Percentiles rank a stretch among this genome's conserved stretches.
phyloP scores from a whole-genome alignment of 2,329 filamentous ascomycete species.

The Fusarium luffae region DNA sequence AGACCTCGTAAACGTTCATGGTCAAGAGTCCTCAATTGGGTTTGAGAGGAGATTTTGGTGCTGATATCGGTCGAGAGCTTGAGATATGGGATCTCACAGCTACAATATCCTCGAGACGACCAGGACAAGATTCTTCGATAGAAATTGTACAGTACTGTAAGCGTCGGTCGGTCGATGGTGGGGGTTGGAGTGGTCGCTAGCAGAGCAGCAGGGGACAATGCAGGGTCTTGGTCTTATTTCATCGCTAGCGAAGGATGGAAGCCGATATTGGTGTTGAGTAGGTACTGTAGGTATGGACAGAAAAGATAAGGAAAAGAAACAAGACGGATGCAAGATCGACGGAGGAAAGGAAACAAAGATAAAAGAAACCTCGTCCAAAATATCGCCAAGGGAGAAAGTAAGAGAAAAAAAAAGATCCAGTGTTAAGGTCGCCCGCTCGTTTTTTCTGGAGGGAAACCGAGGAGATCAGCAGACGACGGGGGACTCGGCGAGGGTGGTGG shows the following conservation, averaged over 20 bases:
- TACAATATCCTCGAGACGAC: not conserved
- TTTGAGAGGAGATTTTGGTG: not conserved
- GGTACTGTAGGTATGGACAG: not conserved
- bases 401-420: constrained; percentile 6
- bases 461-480: constrained; percentile 43
- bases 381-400: constrained; percentile 21
- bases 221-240: constrained; percentile 38
- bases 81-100: not conserved
- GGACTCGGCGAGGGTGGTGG: constrained; percentile 37
- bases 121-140: not conserved
- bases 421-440: constrained; percentile 21
- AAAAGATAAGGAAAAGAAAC: not conserved
- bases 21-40: constrained; percentile 3
- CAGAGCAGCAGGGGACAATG: constrained; percentile 17
- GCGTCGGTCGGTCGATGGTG: constrained; percentile 26
- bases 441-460: constrained; percentile 26
- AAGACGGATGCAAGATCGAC: not conserved
- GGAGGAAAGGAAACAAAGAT: constrained; percentile 1
- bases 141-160: constrained; percentile 12
- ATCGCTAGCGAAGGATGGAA: constrained; percentile 31
- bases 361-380: constrained; percentile 19
- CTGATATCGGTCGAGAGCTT: not conserved
- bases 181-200: constrained; percentile 31
- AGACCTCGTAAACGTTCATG: constrained; percentile 44
- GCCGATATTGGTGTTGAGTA: not conserved